These are phyloP conservation scores for Candida nonsorbophila DNA, from an alignment of 805 yeast species.

Conservation along the genomic window DNA sequence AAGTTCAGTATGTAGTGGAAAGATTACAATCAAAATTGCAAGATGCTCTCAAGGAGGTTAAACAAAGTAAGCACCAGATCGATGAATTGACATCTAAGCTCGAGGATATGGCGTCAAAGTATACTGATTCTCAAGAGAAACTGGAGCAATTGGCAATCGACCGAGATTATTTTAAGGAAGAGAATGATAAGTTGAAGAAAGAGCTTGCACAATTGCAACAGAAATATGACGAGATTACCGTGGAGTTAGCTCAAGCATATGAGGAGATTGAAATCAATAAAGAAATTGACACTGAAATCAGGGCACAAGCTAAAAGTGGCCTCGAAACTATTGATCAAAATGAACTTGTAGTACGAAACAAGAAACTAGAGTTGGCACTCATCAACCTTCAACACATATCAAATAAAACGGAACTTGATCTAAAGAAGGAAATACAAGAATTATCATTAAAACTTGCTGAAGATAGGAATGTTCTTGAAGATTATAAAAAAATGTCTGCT, in stretches of 20 bases:
- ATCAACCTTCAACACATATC: slow-evolving; percentile 9
- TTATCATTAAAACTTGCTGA: no score
- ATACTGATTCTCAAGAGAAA: slow-evolving; percentile 1
- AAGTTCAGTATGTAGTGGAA: slow-evolving; percentile 15
- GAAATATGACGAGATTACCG: slow-evolving; percentile 22
- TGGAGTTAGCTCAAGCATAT: slow-evolving; percentile 24
- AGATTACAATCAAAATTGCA: slow-evolving; percentile 45
- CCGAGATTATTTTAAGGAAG: slow-evolving; percentile 34
- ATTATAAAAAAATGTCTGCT: slow-evolving; percentile 25
- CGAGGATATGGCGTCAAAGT: slow-evolving; percentile 2
- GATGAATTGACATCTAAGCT: slow-evolving; percentile 10
- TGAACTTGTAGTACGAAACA: slow-evolving; percentile 24
- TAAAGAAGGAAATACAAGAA: no score
- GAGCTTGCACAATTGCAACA: slow-evolving; percentile 19
- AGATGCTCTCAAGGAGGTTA: slow-evolving; percentile 19
- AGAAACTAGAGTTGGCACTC: slow-evolving; percentile 38
- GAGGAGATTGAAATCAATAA: slow-evolving; percentile 33
- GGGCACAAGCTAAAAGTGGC: slow-evolving; percentile 6
- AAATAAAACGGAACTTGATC: slow-evolving; percentile 5
- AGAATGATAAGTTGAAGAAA: slow-evolving; percentile 20
- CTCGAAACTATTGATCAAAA: no score
- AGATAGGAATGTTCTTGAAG: slow-evolving; percentile 11
- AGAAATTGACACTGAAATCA: slow-evolving; percentile 30
- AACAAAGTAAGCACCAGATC: slow-evolving; percentile 13
- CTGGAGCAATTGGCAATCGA: slow-evolving; percentile 37